Conservation (phyloP, 768 basidiomycete species). For the Paxillus involutus region DNA sequence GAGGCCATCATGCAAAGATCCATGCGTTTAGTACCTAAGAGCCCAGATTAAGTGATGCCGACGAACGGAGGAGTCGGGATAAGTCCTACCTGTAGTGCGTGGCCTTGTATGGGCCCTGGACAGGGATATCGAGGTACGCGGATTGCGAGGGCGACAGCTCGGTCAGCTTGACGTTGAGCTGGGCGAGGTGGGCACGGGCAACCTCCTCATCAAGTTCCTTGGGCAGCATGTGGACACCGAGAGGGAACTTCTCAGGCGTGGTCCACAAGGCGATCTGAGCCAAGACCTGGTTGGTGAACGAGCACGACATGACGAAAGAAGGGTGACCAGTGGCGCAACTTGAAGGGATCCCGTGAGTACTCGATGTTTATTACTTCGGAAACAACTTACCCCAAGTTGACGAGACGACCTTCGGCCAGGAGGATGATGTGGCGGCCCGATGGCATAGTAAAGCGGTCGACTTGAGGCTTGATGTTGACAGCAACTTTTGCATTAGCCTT, state of each 20-base stretch:
- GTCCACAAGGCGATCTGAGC: constrained; percentile 99
- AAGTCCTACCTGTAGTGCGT: constrained; percentile 58
- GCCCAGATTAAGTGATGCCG: background rate
- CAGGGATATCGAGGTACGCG: constrained; percentile 88
- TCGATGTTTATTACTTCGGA: background rate
- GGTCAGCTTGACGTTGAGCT: constrained; percentile 94
- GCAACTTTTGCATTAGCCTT: constrained; percentile 84
- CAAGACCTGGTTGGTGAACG: constrained; percentile 97
- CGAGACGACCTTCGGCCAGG: constrained; percentile 97
- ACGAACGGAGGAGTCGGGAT: no score
- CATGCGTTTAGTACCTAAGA: constrained; percentile 29
- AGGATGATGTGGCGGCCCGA: constrained; percentile 94
- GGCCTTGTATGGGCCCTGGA: constrained; percentile 78
- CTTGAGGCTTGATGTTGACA: constrained; percentile 97
- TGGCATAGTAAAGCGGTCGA: constrained; percentile 94
- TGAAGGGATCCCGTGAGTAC: constrained; percentile 7
- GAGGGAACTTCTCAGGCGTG: constrained; percentile 84
- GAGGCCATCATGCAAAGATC: constrained; percentile 56
- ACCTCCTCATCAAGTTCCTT: constrained; percentile 99
- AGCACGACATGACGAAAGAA: constrained; percentile 99
- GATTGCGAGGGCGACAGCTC: constrained; percentile 71
- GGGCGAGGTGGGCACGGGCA: constrained; percentile 89
- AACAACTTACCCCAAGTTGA: constrained; percentile 84
- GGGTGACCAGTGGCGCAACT: constrained; percentile 98
- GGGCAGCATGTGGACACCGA: constrained; percentile 98